Evolutionary conservation across 108 stramenopile genomes (phyloP).

Genomic region (Nitzschia sp.): DNA sequence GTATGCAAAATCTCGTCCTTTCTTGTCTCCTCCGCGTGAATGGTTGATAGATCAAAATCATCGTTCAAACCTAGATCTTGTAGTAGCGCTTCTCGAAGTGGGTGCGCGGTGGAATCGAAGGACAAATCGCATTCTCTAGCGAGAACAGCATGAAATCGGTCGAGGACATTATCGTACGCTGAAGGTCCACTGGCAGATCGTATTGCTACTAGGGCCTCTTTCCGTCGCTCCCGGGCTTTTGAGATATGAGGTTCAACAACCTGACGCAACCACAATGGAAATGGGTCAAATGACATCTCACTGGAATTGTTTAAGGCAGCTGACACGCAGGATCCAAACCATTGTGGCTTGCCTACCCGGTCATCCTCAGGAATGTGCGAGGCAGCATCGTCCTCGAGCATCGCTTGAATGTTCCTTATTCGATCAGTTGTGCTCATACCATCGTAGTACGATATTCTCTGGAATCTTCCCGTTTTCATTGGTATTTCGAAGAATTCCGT

Average conservation of each 20-base stretch:
- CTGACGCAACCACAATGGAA: constrained; percentile 44
- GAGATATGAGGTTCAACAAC: constrained; percentile 60
- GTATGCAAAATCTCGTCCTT: constrained; percentile 45
- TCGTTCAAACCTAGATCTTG: constrained; percentile 15
- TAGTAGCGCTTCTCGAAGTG: constrained; percentile 42
- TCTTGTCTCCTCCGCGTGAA: constrained; percentile 29
- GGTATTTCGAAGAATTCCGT: constrained; percentile 58
- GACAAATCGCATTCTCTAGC: constrained; percentile 38
- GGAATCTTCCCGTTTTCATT: constrained; percentile 51
- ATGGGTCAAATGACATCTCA: constrained; percentile 51
- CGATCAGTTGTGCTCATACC: constrained; percentile 69
- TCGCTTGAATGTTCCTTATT: constrained; percentile 38
- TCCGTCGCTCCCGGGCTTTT: constrained; percentile 45
- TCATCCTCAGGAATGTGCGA: neutral
- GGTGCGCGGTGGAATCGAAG: constrained; percentile 20
- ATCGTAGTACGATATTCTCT: constrained; percentile 57
- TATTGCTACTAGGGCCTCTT: constrained; percentile 45
- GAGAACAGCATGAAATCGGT: constrained; percentile 8
- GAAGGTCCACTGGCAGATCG: constrained; percentile 35
- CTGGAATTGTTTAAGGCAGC: constrained; percentile 45
- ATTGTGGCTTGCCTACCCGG: constrained; percentile 34
- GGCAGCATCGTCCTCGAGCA: neutral
- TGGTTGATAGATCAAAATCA: constrained; percentile 41
- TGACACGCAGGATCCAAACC: constrained; percentile 61
- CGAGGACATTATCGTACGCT: constrained; percentile 19